A percentile compares a stretch with the other conserved stretches of the same genome.
Conservation (phyloP, 2,329 filamentous ascomycete genomes). For the Talaromyces sp. region DNA sequence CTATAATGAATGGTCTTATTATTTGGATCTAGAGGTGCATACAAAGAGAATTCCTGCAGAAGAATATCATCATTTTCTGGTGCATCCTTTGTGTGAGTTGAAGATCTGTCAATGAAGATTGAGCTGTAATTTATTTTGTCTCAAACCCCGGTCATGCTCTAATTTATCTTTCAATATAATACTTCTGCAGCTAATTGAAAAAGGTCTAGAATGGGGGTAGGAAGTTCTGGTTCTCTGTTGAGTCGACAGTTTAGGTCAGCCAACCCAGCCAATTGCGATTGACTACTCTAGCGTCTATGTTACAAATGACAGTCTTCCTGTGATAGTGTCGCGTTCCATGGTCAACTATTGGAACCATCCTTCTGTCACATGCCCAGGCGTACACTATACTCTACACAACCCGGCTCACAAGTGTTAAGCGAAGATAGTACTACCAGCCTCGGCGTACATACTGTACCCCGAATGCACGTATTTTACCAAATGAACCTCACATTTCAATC, state of each 20-base stretch:
- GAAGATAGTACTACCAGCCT: not conserved
- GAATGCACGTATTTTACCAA: not conserved
- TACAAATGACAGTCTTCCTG: too few species aligned
- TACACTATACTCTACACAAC: not conserved
- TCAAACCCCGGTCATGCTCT: not conserved
- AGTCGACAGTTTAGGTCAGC: not conserved
- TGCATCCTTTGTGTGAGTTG: not conserved
- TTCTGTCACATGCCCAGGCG: not conserved
- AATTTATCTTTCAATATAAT: not conserved
- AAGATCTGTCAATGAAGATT: not conserved
- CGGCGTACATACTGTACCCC: not conserved
- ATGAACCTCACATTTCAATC: constrained; percentile 3
- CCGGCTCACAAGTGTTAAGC: not conserved
- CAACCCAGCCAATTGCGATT: not conserved
- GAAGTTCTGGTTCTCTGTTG: not conserved
- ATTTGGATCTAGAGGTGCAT: not conserved
- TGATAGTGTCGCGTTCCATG: too few species aligned
- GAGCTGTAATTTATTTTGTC: too few species aligned
- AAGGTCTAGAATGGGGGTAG: not conserved
- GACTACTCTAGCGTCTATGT: not conserved
- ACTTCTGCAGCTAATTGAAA: not conserved
- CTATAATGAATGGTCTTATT: not conserved
- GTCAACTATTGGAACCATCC: not conserved
- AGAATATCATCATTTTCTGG: not conserved
- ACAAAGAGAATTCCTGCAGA: not conserved